Conservation (phyloP, 768 basidiomycete species). For the Russula olivacea region DNA sequence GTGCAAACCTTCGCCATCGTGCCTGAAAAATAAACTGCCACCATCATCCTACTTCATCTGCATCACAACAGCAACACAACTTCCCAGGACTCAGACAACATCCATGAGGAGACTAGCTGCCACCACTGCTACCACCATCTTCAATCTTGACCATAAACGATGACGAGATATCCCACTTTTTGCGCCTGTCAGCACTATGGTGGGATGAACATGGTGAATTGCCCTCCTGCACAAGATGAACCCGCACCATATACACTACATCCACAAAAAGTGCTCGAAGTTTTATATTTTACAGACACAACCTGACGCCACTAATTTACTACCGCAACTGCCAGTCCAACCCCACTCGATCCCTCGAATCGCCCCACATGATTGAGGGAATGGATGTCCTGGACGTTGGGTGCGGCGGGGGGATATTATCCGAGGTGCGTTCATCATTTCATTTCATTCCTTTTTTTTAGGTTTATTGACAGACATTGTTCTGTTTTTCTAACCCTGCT, state of each 20-base stretch:
- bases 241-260: conserved; percentile 76
- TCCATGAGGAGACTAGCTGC: too few relatives aligned
- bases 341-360: too few relatives aligned
- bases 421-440: conserved; percentile 54
- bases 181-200: conserved; percentile 83
- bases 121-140: too few relatives aligned
- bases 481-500: too few relatives aligned
- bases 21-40: too few relatives aligned
- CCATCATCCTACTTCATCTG: too few relatives aligned
- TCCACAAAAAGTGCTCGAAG: conserved; percentile 71
- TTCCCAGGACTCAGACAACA: too few relatives aligned
- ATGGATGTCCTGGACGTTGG: conserved; percentile 84
- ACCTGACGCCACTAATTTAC: conserved; percentile 29
- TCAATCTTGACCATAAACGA: too few relatives aligned
- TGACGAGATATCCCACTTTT: too few relatives aligned
- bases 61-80: too few relatives aligned
- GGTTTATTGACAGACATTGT: neutral
- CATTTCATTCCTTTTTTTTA: neutral
- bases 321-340: neutral
- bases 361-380: conserved; percentile 48
- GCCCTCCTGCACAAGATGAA: conserved; percentile 90
- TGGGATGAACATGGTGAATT: conserved; percentile 96
- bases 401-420: conserved; percentile 90
- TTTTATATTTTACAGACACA: conserved; percentile 50
- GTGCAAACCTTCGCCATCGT: too few relatives aligned